Conservation (phyloP, 345 rosid genomes). For the Lepidium didymum region DNA sequence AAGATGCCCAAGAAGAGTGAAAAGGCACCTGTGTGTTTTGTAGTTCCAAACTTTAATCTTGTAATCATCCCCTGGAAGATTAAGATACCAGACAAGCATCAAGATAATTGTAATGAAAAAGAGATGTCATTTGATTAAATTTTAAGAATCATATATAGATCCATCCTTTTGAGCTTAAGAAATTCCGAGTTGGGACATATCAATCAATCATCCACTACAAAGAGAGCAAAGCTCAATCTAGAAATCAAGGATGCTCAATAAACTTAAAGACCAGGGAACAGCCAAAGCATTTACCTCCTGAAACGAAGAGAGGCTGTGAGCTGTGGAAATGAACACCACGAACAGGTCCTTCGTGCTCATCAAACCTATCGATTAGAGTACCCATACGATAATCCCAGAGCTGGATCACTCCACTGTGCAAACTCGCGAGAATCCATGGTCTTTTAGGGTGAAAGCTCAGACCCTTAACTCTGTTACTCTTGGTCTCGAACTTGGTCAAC, state of each 20-base stretch:
- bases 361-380: conserved; percentile 61
- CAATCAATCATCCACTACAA: not conserved
- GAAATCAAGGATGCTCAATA: not conserved
- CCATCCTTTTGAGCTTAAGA: not conserved
- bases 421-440: conserved; percentile 94
- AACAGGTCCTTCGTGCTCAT: conserved; percentile 94
- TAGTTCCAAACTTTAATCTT: conserved; percentile 93
- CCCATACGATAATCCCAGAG: conserved; percentile 97
- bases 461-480: conserved; percentile 92
- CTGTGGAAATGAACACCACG: conserved; percentile 90
- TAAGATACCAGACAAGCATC: not conserved
- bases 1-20: conserved; percentile 88
- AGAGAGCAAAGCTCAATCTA: not conserved
- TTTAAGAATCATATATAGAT: not conserved
- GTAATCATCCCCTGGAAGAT: conserved; percentile 72
- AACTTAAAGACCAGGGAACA: not conserved
- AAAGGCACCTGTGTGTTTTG: conserved; percentile 69
- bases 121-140: not conserved
- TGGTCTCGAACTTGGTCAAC: conserved; percentile 92
- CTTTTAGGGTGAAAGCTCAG: conserved; percentile 83
- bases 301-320: conserved; percentile 82
- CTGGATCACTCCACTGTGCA: conserved; percentile 93
- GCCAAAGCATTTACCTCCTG: conserved; percentile 51
- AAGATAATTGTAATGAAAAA: not conserved
- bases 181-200: not conserved